These are phyloP conservation scores for Verticillium zaregamsianum DNA, from an alignment of 2,329 filamentous ascomycete genomes.

Conservation along the genomic window DNA sequence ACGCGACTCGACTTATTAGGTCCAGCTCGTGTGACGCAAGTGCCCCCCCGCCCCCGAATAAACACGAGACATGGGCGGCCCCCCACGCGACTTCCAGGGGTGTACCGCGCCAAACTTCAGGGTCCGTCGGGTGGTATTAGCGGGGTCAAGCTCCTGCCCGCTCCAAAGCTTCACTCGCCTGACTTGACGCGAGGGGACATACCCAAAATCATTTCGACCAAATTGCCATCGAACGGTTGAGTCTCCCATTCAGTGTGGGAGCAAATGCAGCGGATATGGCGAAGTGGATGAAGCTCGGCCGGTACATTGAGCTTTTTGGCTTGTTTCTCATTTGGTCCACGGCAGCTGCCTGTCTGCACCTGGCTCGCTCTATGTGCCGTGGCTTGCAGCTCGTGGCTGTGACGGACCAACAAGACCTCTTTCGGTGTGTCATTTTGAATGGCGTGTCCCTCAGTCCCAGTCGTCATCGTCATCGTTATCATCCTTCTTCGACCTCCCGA, in stretches of 20 bases:
- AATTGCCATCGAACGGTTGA: too few species aligned
- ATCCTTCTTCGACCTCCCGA: constrained; percentile 35
- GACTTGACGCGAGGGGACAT: background rate
- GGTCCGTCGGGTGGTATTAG: background rate
- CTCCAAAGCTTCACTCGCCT: background rate
- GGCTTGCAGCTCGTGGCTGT: too few species aligned
- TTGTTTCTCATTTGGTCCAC: too few species aligned
- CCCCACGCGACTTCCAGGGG: background rate
- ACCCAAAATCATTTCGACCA: background rate
- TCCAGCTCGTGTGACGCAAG: background rate
- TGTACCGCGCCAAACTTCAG: background rate
- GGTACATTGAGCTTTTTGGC: too few species aligned
- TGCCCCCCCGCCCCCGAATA: background rate
- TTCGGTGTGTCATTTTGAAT: background rate
- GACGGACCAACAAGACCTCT: background rate
- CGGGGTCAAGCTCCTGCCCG: background rate
- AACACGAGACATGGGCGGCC: background rate
- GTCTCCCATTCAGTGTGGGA: too few species aligned
- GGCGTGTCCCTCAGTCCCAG: constrained; percentile 47
- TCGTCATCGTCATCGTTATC: constrained; percentile 55
- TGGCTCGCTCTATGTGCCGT: too few species aligned
- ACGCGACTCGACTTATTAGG: background rate
- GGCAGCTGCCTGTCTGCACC: background rate
- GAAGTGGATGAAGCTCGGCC: too few species aligned
- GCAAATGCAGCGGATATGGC: too few species aligned